These are phyloP conservation scores for Rhodamnia argentea DNA, from an alignment of 345 rosid genomes.

Conservation along the genomic window DNA sequence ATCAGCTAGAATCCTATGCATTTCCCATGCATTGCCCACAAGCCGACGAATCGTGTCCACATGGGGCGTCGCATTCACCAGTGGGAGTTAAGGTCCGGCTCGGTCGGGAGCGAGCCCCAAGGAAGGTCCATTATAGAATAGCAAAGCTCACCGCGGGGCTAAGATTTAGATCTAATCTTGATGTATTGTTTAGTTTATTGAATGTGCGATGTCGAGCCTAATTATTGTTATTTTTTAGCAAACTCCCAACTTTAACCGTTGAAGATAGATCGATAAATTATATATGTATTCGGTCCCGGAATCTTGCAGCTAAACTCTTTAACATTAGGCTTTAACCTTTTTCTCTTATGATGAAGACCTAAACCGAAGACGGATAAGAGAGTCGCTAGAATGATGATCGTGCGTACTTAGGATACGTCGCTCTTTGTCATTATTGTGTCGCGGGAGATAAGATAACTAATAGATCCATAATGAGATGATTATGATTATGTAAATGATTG, in stretches of 20 bases:
- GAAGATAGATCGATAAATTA: neutral
- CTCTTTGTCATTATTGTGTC: accelerated
- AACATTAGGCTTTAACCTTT: neutral
- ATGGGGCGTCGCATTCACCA: constrained; percentile 2
- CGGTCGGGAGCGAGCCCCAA: neutral
- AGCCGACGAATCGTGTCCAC: constrained; percentile 16
- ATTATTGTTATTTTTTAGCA: neutral
- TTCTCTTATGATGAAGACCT: neutral
- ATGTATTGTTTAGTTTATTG: neutral
- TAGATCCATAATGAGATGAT: neutral
- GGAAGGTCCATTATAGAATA: neutral
- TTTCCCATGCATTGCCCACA: neutral
- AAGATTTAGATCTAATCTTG: neutral
- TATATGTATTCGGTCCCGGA: neutral
- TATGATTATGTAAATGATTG: neutral
- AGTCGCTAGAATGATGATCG: neutral
- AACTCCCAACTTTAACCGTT: neutral
- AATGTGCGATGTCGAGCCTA: neutral
- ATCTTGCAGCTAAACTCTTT: neutral
- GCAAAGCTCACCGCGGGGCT: neutral
- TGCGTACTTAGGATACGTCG: accelerated
- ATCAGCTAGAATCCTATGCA: neutral
- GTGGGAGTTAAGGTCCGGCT: neutral
- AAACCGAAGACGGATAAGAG: neutral
- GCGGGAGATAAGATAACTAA: neutral